Evolutionary conservation across 345 rosid species (phyloP), one percentile per base, ranked within the genome.

Genomic region (Syzygium aromaticum): DNA sequence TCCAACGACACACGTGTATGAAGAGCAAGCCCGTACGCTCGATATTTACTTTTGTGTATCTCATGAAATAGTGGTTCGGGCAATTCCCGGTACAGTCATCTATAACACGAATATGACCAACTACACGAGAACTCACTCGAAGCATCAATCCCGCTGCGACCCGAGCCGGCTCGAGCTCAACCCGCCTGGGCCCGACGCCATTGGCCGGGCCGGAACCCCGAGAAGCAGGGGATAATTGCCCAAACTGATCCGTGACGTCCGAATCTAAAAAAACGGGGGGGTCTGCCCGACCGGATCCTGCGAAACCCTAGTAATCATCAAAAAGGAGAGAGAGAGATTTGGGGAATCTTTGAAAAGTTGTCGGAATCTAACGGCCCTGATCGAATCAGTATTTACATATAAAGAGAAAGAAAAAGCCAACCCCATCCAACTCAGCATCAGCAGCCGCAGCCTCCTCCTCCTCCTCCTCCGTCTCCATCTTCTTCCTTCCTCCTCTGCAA

Each of bases 361-460:
- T 80, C 88, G 23, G 54, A 86, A 86, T 86, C 86, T 52, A 56
- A 86, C 88, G 88, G 88, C 85, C 54, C 53, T 38, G 85, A 86
- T 86, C 63, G 38, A 56, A 78, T 33, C 28, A 11, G 3, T 19
- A n/a, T 80, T 51, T 51, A 84, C 8, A 30, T 51, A 78, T 7
- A 6, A 43, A 43, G 46, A 13, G 25, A 27, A 57, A 17, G 7
- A 78, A 54, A 23, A 38, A 25, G 19, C 77, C 43, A 21, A 19
- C 0, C 82, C 14, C 28, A 30, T n/a, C 43, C 51, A 43, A 1
- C 64, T 40, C 85, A 54, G 88, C 88, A 86, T 61, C 84, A 43
- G 46, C 64, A 59, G 64, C 64, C 64, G 25, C 64, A 28, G 25
- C 46, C 46, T 43, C 43, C 86, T 85, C 54, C 43, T 40, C 43